phyloP scores from a whole-genome alignment of 805 yeast genomes.

The Kazachstania bromeliacearum region DNA sequence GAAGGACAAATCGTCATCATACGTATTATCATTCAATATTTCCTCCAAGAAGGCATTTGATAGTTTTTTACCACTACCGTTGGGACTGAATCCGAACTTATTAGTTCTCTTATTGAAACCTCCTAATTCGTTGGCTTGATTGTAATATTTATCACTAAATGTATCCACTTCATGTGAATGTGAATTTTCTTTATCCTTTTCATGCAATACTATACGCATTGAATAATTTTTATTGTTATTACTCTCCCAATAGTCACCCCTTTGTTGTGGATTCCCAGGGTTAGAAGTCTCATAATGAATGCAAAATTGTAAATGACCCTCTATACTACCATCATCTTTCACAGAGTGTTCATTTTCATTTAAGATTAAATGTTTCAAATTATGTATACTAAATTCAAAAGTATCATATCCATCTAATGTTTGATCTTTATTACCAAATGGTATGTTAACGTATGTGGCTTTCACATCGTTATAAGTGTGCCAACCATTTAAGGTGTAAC shows the following conservation, averaged over 20 bases:
- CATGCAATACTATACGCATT: conserved; percentile 11
- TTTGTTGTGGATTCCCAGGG: conserved; percentile 6
- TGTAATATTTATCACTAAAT: conserved; percentile 1
- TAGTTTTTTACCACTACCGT: background rate
- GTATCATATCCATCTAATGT: conserved; percentile 14
- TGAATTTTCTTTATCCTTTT: conserved; percentile 1
- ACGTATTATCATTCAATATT: conserved; percentile 1
- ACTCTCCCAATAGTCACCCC: conserved; percentile 25
- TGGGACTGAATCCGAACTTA: background rate
- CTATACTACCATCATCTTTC: conserved; percentile 5
- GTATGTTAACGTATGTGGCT: conserved; percentile 17
- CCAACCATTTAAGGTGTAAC: conserved; percentile 79
- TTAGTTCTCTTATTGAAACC: conserved; percentile 1
- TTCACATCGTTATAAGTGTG: conserved; percentile 36
- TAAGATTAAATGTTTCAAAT: conserved; percentile 6
- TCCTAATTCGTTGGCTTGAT: conserved; percentile 2
- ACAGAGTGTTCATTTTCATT: conserved; percentile 2
- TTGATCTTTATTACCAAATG: conserved; percentile 10
- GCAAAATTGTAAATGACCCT: conserved; percentile 20
- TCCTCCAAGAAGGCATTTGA: conserved; percentile 1
- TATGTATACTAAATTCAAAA: conserved; percentile 23
- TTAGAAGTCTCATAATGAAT: conserved; percentile 20
- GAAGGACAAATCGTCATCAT: background rate
- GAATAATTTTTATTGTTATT: conserved; percentile 22
- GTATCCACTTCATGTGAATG: no score